phyloP scores from a whole-genome alignment of 108 stramenopile species.

The Asterionellopsis glacialis region DNA sequence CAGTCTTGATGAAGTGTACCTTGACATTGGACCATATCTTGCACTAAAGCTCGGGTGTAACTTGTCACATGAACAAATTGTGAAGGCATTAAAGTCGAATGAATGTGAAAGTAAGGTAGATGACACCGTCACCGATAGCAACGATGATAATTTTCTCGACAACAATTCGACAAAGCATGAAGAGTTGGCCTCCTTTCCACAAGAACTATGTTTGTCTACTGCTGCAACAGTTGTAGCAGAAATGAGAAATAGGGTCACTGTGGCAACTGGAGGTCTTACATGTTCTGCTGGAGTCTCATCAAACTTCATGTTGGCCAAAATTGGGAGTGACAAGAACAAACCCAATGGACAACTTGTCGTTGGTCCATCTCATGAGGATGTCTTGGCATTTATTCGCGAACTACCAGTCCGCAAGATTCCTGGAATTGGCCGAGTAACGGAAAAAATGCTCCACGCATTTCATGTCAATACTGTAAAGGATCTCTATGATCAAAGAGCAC shows the following conservation, averaged over 20 bases:
- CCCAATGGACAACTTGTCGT: conserved; percentile 93
- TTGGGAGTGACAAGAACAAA: conserved; percentile 90
- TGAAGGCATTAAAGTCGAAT: conserved; percentile 5
- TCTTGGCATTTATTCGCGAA: conserved; percentile 67
- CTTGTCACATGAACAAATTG: conserved; percentile 40
- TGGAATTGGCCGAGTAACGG: conserved; percentile 93
- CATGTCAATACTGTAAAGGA: conserved; percentile 77
- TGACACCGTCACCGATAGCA: conserved; percentile 3
- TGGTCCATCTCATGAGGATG: conserved; percentile 39
- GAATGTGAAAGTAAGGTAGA: background rate
- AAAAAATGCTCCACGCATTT: conserved; percentile 74
- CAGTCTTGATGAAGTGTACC: conserved; percentile 92
- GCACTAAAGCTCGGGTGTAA: conserved; percentile 23
- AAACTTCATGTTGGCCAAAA: conserved; percentile 90
- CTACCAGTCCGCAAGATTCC: conserved; percentile 74
- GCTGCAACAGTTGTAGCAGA: conserved; percentile 30
- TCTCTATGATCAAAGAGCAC: conserved; percentile 66
- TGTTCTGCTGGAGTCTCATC: conserved; percentile 92
- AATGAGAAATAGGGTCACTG: conserved; percentile 65
- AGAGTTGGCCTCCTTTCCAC: conserved; percentile 2
- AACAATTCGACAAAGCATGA: conserved; percentile 7
- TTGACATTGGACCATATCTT: conserved; percentile 84
- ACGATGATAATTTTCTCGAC: no score
- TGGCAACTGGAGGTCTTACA: conserved; percentile 76
- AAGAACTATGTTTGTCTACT: conserved; percentile 13